Evolutionary conservation across 768 basidiomycete species (phyloP).

Genomic region (Hortiboletus campestris): DNA sequence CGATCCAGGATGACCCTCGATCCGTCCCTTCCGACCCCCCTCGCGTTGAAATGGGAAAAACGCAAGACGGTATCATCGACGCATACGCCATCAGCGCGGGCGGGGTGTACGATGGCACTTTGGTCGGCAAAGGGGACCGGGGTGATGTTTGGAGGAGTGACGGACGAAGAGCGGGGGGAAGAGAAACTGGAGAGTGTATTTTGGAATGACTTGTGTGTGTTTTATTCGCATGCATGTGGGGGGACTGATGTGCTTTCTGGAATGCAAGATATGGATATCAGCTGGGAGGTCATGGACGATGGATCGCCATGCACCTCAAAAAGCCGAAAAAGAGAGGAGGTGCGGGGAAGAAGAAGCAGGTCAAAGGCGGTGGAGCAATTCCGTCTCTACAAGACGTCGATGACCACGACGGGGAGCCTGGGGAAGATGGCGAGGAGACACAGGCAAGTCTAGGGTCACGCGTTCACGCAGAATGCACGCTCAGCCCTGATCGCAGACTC

Average conservation of each 20-base stretch:
- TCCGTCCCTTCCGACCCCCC: slow-evolving; percentile 24
- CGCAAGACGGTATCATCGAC: slow-evolving; percentile 66
- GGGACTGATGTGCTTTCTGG: background rate
- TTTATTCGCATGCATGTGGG: background rate
- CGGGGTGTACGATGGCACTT: slow-evolving; percentile 84
- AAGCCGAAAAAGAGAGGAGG: slow-evolving; percentile 54
- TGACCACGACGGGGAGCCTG: slow-evolving; percentile 14
- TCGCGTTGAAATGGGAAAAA: slow-evolving; percentile 80
- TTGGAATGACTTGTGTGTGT: slow-evolving; percentile 70
- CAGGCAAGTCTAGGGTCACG: slow-evolving; percentile 2
- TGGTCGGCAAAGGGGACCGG: slow-evolving; percentile 71
- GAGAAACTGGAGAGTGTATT: slow-evolving; percentile 84
- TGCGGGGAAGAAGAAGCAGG: slow-evolving; percentile 41
- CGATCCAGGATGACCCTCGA: slow-evolving; percentile 33
- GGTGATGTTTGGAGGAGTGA: slow-evolving; percentile 84
- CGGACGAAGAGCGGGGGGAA: slow-evolving; percentile 82
- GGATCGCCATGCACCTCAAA: slow-evolving; percentile 74
- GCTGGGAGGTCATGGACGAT: slow-evolving; percentile 67
- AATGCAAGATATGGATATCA: slow-evolving; percentile 76
- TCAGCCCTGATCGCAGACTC: background rate
- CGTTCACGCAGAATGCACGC: background rate
- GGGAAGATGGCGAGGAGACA: slow-evolving; percentile 10
- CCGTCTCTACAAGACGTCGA: background rate
- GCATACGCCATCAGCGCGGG: slow-evolving; percentile 61
- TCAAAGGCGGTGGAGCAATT: background rate